Conservation (phyloP, 371 early-diverging fungal species). For the Mortierella sp. region DNA sequence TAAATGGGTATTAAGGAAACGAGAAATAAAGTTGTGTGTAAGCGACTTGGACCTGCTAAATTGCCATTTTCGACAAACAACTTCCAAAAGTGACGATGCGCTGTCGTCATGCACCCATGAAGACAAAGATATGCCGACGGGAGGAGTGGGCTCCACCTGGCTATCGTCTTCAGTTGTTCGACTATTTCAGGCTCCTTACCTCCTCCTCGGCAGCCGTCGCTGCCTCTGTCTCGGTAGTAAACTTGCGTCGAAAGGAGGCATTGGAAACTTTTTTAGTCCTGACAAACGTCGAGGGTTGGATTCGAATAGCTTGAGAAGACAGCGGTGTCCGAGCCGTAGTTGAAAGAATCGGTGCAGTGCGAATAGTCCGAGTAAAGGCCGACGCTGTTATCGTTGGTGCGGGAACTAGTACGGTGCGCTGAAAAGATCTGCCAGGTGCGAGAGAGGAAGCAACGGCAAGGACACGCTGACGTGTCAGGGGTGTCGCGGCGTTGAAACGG, state of each 20-base stretch:
- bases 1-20: neutral
- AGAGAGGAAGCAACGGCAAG: neutral
- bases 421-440: conserved; percentile 1
- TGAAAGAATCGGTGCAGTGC: neutral
- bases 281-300: conserved; percentile 7
- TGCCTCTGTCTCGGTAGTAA: conserved; percentile 15
- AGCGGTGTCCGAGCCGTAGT: neutral
- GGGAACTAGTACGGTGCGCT: neutral
- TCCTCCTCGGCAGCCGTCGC: conserved; percentile 28
- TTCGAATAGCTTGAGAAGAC: neutral
- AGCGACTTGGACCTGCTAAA: neutral
- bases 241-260: conserved; percentile 9
- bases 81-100: conserved; percentile 14
- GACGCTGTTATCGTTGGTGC: neutral
- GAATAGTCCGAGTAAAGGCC: neutral
- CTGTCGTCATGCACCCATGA: conserved; percentile 2
- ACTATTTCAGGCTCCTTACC: conserved; percentile 6
- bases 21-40: neutral
- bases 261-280: conserved; percentile 20
- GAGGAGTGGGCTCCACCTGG: neutral
- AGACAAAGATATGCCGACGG: neutral
- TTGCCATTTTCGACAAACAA: neutral
- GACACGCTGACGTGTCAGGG: conserved; percentile 10
- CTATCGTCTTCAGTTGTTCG: neutral
- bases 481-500: conserved; percentile 11